Conservation (phyloP, 176 grass and related monocot species). For the Cenchrus americanus region DNA sequence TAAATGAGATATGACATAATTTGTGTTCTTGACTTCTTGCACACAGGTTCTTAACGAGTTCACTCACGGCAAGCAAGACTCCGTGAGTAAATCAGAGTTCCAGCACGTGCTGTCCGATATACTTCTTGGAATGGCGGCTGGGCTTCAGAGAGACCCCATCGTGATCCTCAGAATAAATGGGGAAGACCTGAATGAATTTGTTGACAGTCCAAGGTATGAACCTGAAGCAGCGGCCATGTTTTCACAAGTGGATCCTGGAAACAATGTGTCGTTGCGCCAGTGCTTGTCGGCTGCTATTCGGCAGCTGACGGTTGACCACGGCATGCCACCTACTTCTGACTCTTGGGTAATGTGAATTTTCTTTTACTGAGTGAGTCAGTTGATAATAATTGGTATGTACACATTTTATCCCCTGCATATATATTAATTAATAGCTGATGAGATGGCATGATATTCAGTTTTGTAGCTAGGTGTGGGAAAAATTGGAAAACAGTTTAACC, state of each 20-base stretch:
- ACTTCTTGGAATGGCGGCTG: constrained; percentile 84
- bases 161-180: constrained; percentile 93
- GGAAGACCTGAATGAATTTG: constrained; percentile 75
- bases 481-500: too few relatives aligned
- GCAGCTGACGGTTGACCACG: constrained; percentile 75
- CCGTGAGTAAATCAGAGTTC: constrained; percentile 77
- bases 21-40: not conserved
- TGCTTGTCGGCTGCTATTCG: constrained; percentile 57
- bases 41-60: constrained; percentile 75
- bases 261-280: constrained; percentile 40
- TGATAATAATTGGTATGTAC: not conserved
- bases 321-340: constrained; percentile 85
- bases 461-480: too few relatives aligned
- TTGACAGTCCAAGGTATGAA: constrained; percentile 55
- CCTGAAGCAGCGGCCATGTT: constrained; percentile 57
- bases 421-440: not conserved
- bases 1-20: not conserved
- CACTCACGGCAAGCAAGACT: constrained; percentile 65
- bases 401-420: not conserved
- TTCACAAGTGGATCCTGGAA: constrained; percentile 42
- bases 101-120: constrained; percentile 70
- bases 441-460: not conserved
- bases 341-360: constrained; percentile 52
- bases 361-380: not conserved
- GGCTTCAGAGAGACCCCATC: constrained; percentile 77